Evolutionary conservation across 2,329 filamentous ascomycete species (phyloP), one percentile per base, ranked within the genome.

Genomic region (Diplodia corticola): DNA sequence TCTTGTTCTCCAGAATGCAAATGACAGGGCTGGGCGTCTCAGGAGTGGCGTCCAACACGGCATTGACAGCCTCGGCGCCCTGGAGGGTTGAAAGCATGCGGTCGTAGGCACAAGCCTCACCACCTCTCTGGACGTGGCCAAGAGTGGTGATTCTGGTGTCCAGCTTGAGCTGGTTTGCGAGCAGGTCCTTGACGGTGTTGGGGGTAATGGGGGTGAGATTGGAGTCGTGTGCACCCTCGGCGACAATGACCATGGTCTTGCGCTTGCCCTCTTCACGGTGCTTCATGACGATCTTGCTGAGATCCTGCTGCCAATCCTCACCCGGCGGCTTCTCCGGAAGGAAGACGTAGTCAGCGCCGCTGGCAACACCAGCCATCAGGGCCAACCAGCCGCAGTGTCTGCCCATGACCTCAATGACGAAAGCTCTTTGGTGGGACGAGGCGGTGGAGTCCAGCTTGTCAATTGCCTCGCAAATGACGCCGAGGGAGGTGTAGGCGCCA

Each of bases 331-430:
- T 93, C 80, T 99, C 95, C 0, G 95, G 95, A 70, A 97, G 94
- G 79, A 99, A 98, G 72, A 98, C 87, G 80, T 96, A 99, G 79
- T 99, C 95, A 17, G 95, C 93, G 59, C 94, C 95, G 0, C 92
- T 97, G 67, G 92, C 93, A 24, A 99, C 93, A 73, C 93, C 94
- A 15, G 94, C 91, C 90, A 98, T 97, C 68, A 99, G 85, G 48
- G 95, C 95, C 69, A 99, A 84, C 95, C 95, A 99, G 69, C 95
- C 95, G 77, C 95, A 99, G 80, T 99, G 94, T 67, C 95, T 87
- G 59, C 95, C 95, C 95, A 99, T 99, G 73, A 99, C 95, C 79
- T 97, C 95, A 69, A 99, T 91, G 66, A 99, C 93, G 78, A 99
- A 99, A 46, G 95, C 95, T 72, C 95, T 86, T 70, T 96, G 96